A percentile compares a stretch with the other conserved stretches of the same genome.
Evolutionary conservation across 345 rosid species (phyloP).

Genomic region (Adansonia digitata): DNA sequence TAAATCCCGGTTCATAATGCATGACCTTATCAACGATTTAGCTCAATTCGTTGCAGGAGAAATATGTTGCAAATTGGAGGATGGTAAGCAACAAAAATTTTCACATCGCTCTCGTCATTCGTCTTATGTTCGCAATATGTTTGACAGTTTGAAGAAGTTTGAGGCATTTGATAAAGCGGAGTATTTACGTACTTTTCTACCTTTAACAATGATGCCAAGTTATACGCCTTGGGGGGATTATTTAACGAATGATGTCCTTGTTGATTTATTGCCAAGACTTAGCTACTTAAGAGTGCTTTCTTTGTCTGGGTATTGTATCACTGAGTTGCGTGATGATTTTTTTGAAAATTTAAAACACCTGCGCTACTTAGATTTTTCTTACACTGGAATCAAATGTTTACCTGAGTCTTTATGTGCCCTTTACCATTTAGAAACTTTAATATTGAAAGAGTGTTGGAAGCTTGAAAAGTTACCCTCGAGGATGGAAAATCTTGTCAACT

Average conservation of each 20-base stretch:
- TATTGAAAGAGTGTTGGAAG: background rate
- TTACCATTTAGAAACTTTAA: constrained; percentile 34
- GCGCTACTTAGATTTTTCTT: constrained; percentile 33
- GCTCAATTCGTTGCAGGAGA: constrained; percentile 30
- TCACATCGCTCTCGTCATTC: too few species aligned
- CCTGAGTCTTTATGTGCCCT: constrained; percentile 28
- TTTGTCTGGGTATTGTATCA: constrained; percentile 24
- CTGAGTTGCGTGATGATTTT: too few species aligned
- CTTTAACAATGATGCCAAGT: too few species aligned
- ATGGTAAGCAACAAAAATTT: too few species aligned
- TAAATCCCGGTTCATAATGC: too few species aligned
- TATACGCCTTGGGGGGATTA: background rate
- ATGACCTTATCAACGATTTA: too few species aligned
- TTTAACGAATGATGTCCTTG: constrained; percentile 5
- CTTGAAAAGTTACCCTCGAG: background rate
- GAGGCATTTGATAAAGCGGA: too few species aligned
- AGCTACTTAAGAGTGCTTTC: constrained; percentile 33
- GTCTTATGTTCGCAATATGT: too few species aligned
- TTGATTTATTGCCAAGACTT: too few species aligned
- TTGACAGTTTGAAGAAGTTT: too few species aligned
- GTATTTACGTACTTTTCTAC: too few species aligned
- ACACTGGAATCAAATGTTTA: constrained; percentile 23
- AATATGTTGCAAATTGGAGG: background rate
- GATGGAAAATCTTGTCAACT: background rate
- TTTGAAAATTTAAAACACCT: constrained; percentile 26